Percentiles rank a stretch among this genome's conserved stretches.
These are phyloP conservation scores for Neofusicoccum laricinum DNA, from an alignment of 2,329 filamentous ascomycete genomes.

Conservation along the genomic window DNA sequence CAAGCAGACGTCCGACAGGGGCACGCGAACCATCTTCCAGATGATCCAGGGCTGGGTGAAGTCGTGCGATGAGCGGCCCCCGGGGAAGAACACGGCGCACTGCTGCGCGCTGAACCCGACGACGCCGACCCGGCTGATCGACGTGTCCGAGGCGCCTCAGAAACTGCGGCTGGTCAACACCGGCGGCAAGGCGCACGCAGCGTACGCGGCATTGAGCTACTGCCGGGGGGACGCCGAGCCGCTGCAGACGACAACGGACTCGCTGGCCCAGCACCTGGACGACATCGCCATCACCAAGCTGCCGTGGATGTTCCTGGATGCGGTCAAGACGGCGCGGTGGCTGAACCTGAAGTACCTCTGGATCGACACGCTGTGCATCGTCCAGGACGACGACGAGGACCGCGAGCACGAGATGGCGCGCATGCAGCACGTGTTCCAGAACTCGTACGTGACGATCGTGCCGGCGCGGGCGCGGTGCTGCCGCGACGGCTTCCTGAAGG, in stretches of 20 bases:
- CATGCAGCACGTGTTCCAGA: slow-evolving; percentile 5
- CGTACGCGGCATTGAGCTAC: not conserved
- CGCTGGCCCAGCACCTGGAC: not conserved
- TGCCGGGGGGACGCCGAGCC: not conserved
- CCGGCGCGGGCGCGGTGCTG: not conserved
- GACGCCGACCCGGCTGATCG: slow-evolving; percentile 9
- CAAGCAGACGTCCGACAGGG: slow-evolving; percentile 1
- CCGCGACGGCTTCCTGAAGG: slow-evolving; percentile 1
- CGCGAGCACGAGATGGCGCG: not conserved
- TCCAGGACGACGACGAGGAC: not conserved
- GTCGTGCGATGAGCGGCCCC: not conserved
- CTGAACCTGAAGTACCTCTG: not conserved
- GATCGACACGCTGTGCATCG: slow-evolving; percentile 5
- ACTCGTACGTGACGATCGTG: slow-evolving; percentile 8
- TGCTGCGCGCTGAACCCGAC: not conserved
- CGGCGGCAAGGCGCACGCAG: not conserved
- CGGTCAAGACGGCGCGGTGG: not conserved
- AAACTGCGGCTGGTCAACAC: not conserved
- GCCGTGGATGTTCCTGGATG: not conserved
- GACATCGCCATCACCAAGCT: not conserved
- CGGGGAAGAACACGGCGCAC: not conserved
- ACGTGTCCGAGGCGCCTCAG: not conserved
- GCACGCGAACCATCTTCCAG: not conserved
- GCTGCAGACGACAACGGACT: not conserved
- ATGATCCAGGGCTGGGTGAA: slow-evolving; percentile 1